Evolutionary conservation across 2,329 filamentous ascomycete species (phyloP).

Genomic region (Aureobasidium melanogenum): DNA sequence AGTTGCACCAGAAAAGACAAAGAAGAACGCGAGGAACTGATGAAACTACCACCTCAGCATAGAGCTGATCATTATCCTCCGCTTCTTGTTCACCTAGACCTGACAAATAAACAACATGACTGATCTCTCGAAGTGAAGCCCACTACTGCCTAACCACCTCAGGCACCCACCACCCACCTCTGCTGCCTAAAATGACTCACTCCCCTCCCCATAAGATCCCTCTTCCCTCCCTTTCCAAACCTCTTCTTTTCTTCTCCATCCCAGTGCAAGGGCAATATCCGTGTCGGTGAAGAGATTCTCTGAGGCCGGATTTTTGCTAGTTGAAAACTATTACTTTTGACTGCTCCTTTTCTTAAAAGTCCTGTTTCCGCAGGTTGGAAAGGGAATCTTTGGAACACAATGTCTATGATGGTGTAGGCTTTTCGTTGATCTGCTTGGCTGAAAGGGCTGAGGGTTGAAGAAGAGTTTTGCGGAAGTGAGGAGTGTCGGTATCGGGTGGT

Average conservation of each 20-base stretch:
- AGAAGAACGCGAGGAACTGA: no score
- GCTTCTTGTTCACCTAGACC: no score
- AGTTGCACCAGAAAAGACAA: no score
- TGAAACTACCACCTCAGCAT: no score
- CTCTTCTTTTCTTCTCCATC: background rate
- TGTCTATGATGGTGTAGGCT: no score
- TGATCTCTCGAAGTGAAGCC: no score
- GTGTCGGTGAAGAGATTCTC: background rate
- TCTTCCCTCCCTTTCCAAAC: no score
- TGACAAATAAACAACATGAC: no score
- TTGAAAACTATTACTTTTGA: background rate
- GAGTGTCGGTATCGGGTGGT: background rate
- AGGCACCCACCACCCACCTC: background rate
- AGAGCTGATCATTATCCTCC: no score
- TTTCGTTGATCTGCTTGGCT: background rate
- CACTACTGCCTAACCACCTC: background rate
- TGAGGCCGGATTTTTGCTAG: background rate
- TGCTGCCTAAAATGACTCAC: constrained; percentile 2
- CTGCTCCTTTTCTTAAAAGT: background rate
- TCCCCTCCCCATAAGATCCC: background rate
- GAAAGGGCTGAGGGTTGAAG: background rate
- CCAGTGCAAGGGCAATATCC: background rate
- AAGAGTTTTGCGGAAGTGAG: background rate
- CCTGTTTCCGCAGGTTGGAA: background rate
- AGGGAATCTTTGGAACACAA: background rate